phyloP scores from a whole-genome alignment of 345 rosid genomes.

The Bruguiera parviflora region DNA sequence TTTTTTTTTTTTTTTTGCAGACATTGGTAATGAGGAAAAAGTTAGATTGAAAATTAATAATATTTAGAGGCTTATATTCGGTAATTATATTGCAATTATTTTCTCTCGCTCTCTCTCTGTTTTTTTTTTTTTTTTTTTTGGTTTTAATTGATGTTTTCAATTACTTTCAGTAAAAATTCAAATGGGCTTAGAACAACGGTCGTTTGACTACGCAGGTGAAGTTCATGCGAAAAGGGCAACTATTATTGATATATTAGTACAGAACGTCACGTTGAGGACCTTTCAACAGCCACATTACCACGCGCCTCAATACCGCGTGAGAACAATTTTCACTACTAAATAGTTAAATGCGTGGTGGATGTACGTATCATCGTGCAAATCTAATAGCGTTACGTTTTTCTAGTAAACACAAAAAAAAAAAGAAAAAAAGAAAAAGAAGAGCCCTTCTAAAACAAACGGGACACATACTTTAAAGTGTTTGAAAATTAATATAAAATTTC shows the following conservation, averaged over 20 bases:
- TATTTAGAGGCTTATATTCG: too few species aligned
- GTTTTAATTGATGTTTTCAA: background rate
- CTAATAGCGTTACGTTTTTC: too few species aligned
- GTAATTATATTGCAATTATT: background rate
- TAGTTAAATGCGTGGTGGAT: too few species aligned
- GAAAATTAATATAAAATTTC: too few species aligned
- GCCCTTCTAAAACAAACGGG: background rate
- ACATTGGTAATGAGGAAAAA: too few species aligned
- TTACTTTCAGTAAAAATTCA: background rate
- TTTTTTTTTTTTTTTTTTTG: too few species aligned
- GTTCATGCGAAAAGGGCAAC: constrained; percentile 7
- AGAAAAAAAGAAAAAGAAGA: too few species aligned
- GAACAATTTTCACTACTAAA: background rate
- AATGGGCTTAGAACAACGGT: background rate
- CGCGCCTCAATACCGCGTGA: background rate
- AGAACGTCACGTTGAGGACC: background rate
- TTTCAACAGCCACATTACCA: background rate
- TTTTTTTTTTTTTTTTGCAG: too few species aligned
- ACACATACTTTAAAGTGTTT: too few species aligned
- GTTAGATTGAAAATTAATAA: too few species aligned
- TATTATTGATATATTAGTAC: background rate
- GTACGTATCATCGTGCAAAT: too few species aligned
- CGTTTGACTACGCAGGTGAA: constrained; percentile 10
- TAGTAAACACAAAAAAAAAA: too few species aligned
- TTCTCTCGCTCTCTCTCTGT: background rate